Evolutionary conservation across 345 rosid species (phyloP).

Genomic region (Rubroshorea leprosula): DNA sequence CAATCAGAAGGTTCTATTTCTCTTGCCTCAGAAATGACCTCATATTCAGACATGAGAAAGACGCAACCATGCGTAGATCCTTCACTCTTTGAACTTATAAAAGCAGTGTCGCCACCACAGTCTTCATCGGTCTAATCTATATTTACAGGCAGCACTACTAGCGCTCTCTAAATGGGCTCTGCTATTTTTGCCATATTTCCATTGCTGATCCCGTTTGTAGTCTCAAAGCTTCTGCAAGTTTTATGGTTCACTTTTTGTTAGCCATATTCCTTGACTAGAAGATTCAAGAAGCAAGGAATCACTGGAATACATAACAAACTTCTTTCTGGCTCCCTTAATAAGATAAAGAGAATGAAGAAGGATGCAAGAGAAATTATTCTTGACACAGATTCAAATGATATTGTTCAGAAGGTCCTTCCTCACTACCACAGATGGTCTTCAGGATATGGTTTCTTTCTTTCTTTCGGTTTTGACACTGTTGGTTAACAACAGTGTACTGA

Average conservation of each 20-base stretch:
- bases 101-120: too few relatives aligned
- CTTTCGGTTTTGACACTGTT: neutral
- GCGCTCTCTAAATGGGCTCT: too few relatives aligned
- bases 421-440: constrained; percentile 24
- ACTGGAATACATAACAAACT: neutral
- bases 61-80: too few relatives aligned
- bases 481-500: too few relatives aligned
- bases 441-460: constrained; percentile 19
- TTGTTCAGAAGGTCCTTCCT: constrained; percentile 18
- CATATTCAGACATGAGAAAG: too few relatives aligned
- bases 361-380: neutral
- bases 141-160: too few relatives aligned
- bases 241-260: constrained; percentile 21
- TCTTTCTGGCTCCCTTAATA: neutral
- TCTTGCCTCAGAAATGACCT: too few relatives aligned
- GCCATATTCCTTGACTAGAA: constrained; percentile 12
- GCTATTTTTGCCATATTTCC: too few relatives aligned
- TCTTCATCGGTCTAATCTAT: too few relatives aligned
- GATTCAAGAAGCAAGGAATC: neutral
- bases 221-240: constrained; percentile 6
- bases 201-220: neutral
- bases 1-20: too few relatives aligned
- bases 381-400: constrained; percentile 19
- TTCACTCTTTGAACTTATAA: too few relatives aligned
- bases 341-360: neutral